These are phyloP conservation scores for Aethionema arabicum DNA, from an alignment of 345 rosid genomes.

Conservation along the genomic window DNA sequence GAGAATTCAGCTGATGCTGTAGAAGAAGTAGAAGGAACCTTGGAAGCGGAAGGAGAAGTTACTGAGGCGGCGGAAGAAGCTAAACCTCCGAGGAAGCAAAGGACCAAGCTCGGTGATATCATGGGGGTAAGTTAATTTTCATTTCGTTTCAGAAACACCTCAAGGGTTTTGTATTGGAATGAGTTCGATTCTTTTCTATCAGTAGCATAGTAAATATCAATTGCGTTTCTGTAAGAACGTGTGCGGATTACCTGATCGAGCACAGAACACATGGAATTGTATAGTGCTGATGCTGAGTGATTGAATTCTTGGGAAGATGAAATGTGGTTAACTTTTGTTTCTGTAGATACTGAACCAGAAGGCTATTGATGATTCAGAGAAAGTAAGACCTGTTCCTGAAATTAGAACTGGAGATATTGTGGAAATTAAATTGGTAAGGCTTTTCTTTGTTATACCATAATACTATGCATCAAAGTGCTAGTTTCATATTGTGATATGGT, in stretches of 20 bases:
- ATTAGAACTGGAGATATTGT: constrained; percentile 84
- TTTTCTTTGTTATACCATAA: constrained; percentile 16
- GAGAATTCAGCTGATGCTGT: constrained; percentile 35
- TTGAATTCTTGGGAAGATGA: background rate
- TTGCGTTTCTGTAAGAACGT: background rate
- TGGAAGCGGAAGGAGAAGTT: constrained; percentile 34
- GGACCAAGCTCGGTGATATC: constrained; percentile 33
- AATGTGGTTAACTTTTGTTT: constrained; percentile 6
- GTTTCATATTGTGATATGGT: constrained; percentile 19
- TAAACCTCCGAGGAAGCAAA: constrained; percentile 38
- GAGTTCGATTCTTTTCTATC: background rate
- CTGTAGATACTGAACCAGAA: constrained; percentile 72
- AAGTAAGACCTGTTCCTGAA: constrained; percentile 68
- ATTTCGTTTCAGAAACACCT: background rate
- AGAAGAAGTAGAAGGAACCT: background rate
- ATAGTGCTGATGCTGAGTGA: background rate
- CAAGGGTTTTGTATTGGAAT: constrained; percentile 7
- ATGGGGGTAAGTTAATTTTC: constrained; percentile 28
- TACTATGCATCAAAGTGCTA: background rate
- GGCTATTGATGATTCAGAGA: constrained; percentile 73
- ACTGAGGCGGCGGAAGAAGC: constrained; percentile 40
- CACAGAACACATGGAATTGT: background rate
- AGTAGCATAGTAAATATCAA: background rate
- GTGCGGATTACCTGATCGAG: background rate
- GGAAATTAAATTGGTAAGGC: constrained; percentile 70